Evolutionary conservation across 495 filamentous ascomycete species (phyloP).

Genomic region (Collariella sp.): DNA sequence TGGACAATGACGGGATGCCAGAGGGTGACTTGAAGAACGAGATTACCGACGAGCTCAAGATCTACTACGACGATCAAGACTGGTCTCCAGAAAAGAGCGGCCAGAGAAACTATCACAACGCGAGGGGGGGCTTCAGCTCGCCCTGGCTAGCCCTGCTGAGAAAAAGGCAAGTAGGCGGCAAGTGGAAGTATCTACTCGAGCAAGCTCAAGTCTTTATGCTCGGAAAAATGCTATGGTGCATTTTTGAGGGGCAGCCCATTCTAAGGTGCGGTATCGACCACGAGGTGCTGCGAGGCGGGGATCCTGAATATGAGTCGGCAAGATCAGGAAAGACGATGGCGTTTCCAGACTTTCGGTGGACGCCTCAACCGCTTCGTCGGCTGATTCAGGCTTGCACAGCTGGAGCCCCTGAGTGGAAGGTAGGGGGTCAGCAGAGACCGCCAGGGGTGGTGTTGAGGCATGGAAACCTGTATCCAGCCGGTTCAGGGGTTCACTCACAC

Average conservation of each 20-base stretch:
- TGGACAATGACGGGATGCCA: neutral
- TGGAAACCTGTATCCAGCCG: conserved; percentile 9
- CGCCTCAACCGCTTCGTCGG: conserved; percentile 11
- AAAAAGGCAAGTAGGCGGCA: neutral
- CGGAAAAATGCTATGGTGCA: conserved; percentile 32
- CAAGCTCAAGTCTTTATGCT: conserved; percentile 30
- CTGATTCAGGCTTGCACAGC: conserved; percentile 24
- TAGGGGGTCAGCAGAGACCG: neutral
- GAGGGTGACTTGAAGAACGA: conserved; percentile 4
- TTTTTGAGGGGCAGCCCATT: conserved; percentile 24
- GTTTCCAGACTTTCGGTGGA: conserved; percentile 21
- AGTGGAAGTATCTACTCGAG: conserved; percentile 11
- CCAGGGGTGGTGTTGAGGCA: conserved; percentile 7
- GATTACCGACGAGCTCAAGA: neutral
- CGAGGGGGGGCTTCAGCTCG: conserved; percentile 17
- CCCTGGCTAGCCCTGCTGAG: conserved; percentile 16
- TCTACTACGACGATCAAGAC: conserved; percentile 5
- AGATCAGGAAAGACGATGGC: neutral
- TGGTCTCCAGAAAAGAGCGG: conserved; percentile 3
- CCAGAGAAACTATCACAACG: conserved; percentile 15
- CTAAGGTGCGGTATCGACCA: conserved; percentile 23
- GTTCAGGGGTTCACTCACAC: neutral
- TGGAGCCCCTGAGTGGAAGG: conserved; percentile 21
- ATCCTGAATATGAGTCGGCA: neutral
- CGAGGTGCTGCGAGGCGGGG: conserved; percentile 16